These are phyloP conservation scores for Scheffersomyces parashehatae DNA, from an alignment of 1,139 yeast species.

Conservation along the genomic window DNA sequence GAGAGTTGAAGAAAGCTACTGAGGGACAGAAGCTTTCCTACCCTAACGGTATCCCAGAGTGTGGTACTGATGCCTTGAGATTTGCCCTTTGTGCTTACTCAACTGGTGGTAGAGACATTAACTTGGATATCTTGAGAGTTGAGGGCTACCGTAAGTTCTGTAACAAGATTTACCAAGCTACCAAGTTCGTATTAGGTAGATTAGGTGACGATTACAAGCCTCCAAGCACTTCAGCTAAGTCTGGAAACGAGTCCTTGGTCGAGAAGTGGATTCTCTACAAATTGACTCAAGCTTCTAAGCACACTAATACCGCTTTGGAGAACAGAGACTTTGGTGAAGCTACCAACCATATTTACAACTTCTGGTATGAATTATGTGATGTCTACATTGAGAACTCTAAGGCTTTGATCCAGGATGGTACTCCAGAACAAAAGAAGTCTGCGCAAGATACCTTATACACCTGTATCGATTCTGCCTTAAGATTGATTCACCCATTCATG, in stretches of 20 bases:
- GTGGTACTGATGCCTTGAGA: constrained; percentile 98
- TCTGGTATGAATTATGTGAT: constrained; percentile 97
- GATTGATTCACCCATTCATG: constrained; percentile 96
- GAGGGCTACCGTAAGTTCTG: constrained; percentile 99
- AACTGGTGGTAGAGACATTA: constrained; percentile 98
- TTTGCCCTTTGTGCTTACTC: constrained; percentile 98
- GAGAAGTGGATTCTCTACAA: constrained; percentile 96
- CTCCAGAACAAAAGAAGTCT: constrained; percentile 76
- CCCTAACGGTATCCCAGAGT: constrained; percentile 97
- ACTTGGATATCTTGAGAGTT: constrained; percentile 92
- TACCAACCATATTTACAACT: constrained; percentile 83
- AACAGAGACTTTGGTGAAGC: constrained; percentile 87
- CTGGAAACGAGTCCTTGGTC: constrained; percentile 87
- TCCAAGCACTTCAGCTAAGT: constrained; percentile 53
- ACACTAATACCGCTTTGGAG: constrained; percentile 67
- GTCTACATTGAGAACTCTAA: constrained; percentile 98
- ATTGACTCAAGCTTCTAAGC: constrained; percentile 68
- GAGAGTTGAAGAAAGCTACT: constrained; percentile 83
- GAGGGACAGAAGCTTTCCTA: constrained; percentile 87
- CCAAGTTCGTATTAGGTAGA: constrained; percentile 93
- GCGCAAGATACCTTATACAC: constrained; percentile 95
- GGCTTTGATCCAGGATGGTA: constrained; percentile 87
- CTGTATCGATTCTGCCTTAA: constrained; percentile 87
- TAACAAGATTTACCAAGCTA: constrained; percentile 98
- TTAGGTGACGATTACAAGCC: constrained; percentile 88